Conservation (phyloP, 129 eudicot species). For the Ambrosia artemisiifolia region DNA sequence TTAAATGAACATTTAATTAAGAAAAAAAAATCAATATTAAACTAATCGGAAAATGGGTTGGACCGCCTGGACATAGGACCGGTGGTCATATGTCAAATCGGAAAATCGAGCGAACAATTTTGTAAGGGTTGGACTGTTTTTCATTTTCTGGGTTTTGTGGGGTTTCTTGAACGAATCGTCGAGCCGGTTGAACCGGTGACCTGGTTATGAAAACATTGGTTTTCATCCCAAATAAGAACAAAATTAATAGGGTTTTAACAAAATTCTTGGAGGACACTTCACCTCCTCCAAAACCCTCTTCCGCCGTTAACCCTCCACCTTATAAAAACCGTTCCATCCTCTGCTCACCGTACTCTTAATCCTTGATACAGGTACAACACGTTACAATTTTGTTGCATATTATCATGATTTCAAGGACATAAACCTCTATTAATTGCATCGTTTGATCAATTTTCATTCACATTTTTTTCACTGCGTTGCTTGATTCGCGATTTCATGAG, state of each 20-base stretch:
- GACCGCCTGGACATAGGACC: too few relatives aligned
- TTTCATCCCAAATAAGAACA: too few relatives aligned
- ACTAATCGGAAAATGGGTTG: too few relatives aligned
- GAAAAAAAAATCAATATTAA: too few relatives aligned
- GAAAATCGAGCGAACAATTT: too few relatives aligned
- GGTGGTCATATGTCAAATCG: too few relatives aligned
- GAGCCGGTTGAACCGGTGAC: too few relatives aligned
- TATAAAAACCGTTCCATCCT: background rate
- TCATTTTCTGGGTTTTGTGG: too few relatives aligned
- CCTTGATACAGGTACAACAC: conserved; percentile 15
- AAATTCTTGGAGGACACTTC: conserved; percentile 31
- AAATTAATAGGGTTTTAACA: background rate
- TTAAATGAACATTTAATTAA: too few relatives aligned
- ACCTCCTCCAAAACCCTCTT: conserved; percentile 22
- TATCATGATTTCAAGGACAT: conserved; percentile 6
- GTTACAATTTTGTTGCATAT: background rate
- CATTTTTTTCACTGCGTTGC: background rate
- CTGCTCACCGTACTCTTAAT: conserved; percentile 11
- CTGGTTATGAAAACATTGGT: too few relatives aligned
- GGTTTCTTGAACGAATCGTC: too few relatives aligned
- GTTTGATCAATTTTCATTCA: background rate
- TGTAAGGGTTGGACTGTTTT: too few relatives aligned
- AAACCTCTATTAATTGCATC: background rate
- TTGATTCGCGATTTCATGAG: conserved; percentile 13
- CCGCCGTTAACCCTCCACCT: conserved; percentile 6